phyloP scores from a whole-genome alignment of 2,329 filamentous ascomycete genomes.

The Chaetomium globosum region DNA sequence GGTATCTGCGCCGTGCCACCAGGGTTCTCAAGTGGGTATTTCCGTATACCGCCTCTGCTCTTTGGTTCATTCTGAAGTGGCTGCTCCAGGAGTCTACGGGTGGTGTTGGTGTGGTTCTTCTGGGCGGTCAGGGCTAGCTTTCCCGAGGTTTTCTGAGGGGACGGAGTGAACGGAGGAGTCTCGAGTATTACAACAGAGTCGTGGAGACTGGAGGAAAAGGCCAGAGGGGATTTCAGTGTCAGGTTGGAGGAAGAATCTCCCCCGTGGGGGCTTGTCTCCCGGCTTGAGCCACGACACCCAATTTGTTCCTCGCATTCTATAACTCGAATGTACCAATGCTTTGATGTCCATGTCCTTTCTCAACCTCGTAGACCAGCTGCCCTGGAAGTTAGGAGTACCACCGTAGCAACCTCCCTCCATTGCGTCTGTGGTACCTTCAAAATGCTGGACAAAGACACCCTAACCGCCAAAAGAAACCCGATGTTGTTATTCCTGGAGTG shows the following conservation, averaged over 20 bases:
- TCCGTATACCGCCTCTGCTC: background rate
- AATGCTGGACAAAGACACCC: background rate
- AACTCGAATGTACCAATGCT: background rate
- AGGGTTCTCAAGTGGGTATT: background rate
- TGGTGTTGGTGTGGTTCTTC: conserved; percentile 6
- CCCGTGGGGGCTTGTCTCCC: background rate
- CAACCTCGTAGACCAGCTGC: too few species aligned
- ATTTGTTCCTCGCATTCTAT: background rate
- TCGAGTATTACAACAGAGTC: background rate
- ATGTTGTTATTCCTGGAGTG: background rate
- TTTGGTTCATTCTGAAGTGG: conserved; percentile 9
- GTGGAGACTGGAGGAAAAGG: background rate
- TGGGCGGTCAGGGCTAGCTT: background rate
- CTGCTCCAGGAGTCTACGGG: background rate
- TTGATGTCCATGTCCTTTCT: too few species aligned
- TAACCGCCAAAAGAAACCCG: background rate
- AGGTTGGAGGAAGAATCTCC: too few species aligned
- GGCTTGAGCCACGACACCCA: too few species aligned
- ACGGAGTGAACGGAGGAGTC: background rate
- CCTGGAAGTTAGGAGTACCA: background rate
- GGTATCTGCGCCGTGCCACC: conserved; percentile 8
- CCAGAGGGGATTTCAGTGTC: background rate
- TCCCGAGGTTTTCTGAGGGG: conserved; percentile 8
- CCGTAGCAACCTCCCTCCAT: too few species aligned
- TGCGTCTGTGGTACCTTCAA: background rate